Conservation (phyloP, 2,329 filamentous ascomycete genomes). For the Escovopsis sp. region DNA sequence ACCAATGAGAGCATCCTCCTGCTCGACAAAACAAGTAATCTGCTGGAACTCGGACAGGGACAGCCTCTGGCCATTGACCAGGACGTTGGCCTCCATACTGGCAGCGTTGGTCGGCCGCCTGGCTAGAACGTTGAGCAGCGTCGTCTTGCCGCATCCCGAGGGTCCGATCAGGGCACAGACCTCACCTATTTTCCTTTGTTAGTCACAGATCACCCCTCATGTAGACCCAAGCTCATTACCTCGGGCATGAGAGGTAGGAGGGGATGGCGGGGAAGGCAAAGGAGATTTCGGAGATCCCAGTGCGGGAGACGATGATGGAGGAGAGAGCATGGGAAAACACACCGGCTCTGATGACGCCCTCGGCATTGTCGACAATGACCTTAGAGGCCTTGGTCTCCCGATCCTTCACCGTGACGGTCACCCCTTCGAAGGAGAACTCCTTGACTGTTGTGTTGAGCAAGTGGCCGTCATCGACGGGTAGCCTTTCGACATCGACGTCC, state of each 20-base stretch:
- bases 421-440: slow-evolving; percentile 48
- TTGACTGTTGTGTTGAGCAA: slow-evolving; percentile 48
- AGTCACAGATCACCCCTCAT: no score
- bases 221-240: no score
- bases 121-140: slow-evolving; percentile 66
- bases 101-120: slow-evolving; percentile 31
- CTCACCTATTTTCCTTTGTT: slow-evolving; percentile 35
- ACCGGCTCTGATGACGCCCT: slow-evolving; percentile 50
- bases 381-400: slow-evolving; percentile 46
- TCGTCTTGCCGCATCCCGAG: slow-evolving; percentile 62
- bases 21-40: slow-evolving; percentile 67
- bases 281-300: no score
- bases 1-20: slow-evolving; percentile 73
- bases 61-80: slow-evolving; percentile 44
- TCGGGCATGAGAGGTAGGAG: no score
- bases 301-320: no score
- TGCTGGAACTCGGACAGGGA: slow-evolving; percentile 42
- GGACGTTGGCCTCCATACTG: slow-evolving; percentile 24
- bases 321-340: slow-evolving; percentile 2
- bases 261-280: no score
- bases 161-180: slow-evolving; percentile 73
- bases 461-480: slow-evolving; percentile 26
- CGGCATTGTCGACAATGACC: slow-evolving; percentile 45
- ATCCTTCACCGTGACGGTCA: slow-evolving; percentile 61
- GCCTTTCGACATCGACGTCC: slow-evolving; percentile 4